These are phyloP conservation scores for Citrus glauca DNA, from an alignment of 345 rosid species.

Conservation along the genomic window DNA sequence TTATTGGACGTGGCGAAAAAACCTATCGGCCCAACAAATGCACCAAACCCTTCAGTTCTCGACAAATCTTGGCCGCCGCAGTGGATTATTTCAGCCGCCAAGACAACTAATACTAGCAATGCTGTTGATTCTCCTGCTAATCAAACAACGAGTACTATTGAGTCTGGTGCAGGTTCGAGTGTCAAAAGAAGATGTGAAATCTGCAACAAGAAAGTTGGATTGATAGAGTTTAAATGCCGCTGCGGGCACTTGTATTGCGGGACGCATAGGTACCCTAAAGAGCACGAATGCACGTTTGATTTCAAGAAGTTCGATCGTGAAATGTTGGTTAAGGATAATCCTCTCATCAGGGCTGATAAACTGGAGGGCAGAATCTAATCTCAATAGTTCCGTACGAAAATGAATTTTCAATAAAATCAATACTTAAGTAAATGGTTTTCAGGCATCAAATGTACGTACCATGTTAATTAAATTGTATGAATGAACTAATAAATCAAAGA, in stretches of 20 bases:
- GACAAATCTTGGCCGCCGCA: background rate
- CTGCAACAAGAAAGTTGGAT: slow-evolving; percentile 40
- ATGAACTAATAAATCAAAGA: too few relatives aligned
- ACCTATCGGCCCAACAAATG: background rate
- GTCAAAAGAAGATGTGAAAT: slow-evolving; percentile 20
- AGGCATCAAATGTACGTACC: too few relatives aligned
- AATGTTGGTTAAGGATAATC: slow-evolving; percentile 7
- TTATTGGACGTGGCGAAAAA: background rate
- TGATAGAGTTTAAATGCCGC: slow-evolving; percentile 37
- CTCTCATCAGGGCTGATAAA: slow-evolving; percentile 7
- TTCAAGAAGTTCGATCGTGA: slow-evolving; percentile 13
- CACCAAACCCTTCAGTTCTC: background rate
- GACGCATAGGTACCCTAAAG: slow-evolving; percentile 16
- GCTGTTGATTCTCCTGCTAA: too few relatives aligned
- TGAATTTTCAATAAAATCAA: too few relatives aligned
- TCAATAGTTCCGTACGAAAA: too few relatives aligned
- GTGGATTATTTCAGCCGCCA: background rate
- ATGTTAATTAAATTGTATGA: too few relatives aligned
- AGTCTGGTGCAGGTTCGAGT: background rate
- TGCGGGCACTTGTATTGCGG: slow-evolving; percentile 22
- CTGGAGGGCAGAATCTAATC: slow-evolving; percentile 1
- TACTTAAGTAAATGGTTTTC: too few relatives aligned
- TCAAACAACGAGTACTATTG: background rate
- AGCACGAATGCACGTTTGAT: slow-evolving; percentile 23
- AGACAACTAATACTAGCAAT: background rate